Evolutionary conservation across 805 yeast genomes (phyloP).

Genomic region (Lipomyces yamanashiensis): DNA sequence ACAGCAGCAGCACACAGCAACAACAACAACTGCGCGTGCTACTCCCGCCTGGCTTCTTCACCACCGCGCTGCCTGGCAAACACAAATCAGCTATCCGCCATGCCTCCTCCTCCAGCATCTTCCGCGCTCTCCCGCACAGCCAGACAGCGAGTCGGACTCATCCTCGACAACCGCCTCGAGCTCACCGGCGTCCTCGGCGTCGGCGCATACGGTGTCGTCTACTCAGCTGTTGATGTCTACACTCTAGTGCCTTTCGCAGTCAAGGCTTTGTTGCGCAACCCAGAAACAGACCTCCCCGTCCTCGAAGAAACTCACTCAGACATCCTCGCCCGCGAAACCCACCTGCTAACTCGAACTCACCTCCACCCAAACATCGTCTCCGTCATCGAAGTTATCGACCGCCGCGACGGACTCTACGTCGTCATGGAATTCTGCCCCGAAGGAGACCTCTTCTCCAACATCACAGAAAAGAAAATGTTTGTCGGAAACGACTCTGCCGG

Average conservation of each 20-base stretch:
- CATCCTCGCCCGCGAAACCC: conserved; percentile 55
- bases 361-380: conserved; percentile 77
- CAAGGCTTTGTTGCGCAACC: conserved; percentile 62
- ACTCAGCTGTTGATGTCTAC: conserved; percentile 61
- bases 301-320: conserved; percentile 21
- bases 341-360: conserved; percentile 75
- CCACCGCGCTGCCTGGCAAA: too few relatives aligned
- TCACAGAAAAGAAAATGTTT: conserved; percentile 64
- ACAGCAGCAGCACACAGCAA: too few relatives aligned
- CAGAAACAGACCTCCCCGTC: conserved; percentile 20
- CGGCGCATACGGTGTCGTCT: conserved; percentile 86
- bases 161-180: conserved; percentile 36
- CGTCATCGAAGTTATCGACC: conserved; percentile 72
- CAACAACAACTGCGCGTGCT: too few relatives aligned
- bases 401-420: conserved; percentile 58
- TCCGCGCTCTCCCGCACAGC: conserved; percentile 27
- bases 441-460: conserved; percentile 85
- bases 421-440: conserved; percentile 85
- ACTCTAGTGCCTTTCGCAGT: conserved; percentile 66
- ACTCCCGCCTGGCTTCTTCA: too few relatives aligned
- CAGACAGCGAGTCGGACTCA: conserved; percentile 35
- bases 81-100: background rate
- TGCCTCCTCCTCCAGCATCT: conserved; percentile 17
- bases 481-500: conserved; percentile 57
- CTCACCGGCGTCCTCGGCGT: conserved; percentile 59